These are phyloP conservation scores for Kluyveromyces dobzhanskii DNA, from an alignment of 805 yeast species.

Conservation along the genomic window DNA sequence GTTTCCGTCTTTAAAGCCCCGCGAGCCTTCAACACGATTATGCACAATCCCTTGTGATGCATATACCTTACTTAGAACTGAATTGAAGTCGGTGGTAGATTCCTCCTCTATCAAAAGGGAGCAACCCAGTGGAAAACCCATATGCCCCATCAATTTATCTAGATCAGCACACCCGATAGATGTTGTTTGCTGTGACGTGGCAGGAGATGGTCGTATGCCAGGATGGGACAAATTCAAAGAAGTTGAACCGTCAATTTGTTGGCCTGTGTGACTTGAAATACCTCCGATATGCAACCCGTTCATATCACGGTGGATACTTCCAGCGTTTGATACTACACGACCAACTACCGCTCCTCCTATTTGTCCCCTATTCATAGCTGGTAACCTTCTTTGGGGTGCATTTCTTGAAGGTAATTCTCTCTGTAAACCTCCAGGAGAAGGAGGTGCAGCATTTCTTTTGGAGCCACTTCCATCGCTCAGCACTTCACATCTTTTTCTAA, in stretches of 20 bases:
- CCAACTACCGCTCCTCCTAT: slow-evolving; percentile 2
- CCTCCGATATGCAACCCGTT: neutral
- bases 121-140: slow-evolving; percentile 76
- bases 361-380: slow-evolving; percentile 1
- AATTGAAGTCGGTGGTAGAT: slow-evolving; percentile 81
- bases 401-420: slow-evolving; percentile 7
- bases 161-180: slow-evolving; percentile 77
- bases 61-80: slow-evolving; percentile 59
- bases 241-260: neutral
- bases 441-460: neutral
- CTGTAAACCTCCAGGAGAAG: slow-evolving; percentile 2
- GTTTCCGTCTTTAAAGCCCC: slow-evolving; percentile 25
- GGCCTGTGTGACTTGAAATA: no score
- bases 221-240: slow-evolving; percentile 31
- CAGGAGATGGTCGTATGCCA: slow-evolving; percentile 66
- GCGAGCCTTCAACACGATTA: slow-evolving; percentile 37
- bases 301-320: neutral
- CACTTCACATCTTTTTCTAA: slow-evolving; percentile 50
- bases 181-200: slow-evolving; percentile 61
- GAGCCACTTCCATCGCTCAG: slow-evolving; percentile 12
- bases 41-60: slow-evolving; percentile 73
- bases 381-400: slow-evolving; percentile 15
- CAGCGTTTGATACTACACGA: neutral
- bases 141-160: slow-evolving; percentile 68
- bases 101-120: slow-evolving; percentile 69